A percentile compares a stretch with the other conserved stretches of the same genome.
Conservation (phyloP, 495 filamentous ascomycete species). For the Xylaria castorea region DNA sequence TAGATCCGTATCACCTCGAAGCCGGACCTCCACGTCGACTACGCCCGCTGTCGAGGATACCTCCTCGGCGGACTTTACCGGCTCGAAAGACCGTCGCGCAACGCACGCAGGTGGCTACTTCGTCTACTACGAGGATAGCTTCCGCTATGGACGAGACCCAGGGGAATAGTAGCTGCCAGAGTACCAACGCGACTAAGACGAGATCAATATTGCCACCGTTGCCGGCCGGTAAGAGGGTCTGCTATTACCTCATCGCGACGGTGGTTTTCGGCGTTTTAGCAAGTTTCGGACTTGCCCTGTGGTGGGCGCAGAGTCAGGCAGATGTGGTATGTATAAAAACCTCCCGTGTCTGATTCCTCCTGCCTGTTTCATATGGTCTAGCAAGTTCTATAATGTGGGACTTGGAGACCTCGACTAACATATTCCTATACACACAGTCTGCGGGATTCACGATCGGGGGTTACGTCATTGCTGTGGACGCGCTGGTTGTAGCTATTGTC, state of each 20-base stretch:
- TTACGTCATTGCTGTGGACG: slow-evolving; percentile 16
- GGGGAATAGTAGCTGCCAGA: background rate
- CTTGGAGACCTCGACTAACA: background rate
- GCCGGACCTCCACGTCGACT: slow-evolving; percentile 9
- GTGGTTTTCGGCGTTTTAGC: background rate
- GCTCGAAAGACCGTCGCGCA: background rate
- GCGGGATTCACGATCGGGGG: slow-evolving; percentile 14
- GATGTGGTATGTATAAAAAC: background rate
- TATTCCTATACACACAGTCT: background rate
- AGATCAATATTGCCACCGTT: background rate
- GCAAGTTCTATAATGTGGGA: background rate
- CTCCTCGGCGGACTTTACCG: background rate
- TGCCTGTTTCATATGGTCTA: too few species aligned
- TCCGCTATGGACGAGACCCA: background rate
- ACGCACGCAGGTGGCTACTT: background rate
- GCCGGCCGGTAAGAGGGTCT: slow-evolving; percentile 5
- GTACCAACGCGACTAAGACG: background rate
- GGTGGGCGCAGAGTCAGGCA: slow-evolving; percentile 10
- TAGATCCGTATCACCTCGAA: slow-evolving; percentile 15
- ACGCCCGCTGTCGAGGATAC: background rate
- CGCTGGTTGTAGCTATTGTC: background rate
- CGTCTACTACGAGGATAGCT: background rate
- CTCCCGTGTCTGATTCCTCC: background rate
- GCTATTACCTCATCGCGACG: slow-evolving; percentile 17
- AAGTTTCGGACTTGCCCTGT: slow-evolving; percentile 12